Conservation (phyloP, 1,284 basidiomycete genomes). For the Dichomitus squalens region DNA sequence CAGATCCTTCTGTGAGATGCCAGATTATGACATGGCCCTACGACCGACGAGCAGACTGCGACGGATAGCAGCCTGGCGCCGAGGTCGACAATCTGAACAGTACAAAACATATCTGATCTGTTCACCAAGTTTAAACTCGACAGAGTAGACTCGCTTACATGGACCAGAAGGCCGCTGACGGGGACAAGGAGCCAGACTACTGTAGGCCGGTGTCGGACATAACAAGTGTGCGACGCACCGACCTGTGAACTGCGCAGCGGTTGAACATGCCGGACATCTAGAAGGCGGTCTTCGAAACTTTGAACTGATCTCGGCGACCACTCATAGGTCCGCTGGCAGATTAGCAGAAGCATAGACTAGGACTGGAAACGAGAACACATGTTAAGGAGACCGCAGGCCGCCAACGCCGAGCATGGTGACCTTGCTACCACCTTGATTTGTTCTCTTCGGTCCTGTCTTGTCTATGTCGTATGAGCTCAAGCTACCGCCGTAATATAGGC, state of each 20-base stretch:
- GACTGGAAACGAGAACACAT: not conserved
- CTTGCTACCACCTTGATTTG: constrained; percentile 7
- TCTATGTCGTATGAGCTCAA: not conserved
- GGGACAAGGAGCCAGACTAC: not conserved
- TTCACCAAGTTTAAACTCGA: not conserved
- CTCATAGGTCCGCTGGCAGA: too few relatives aligned
- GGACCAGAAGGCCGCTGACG: not conserved
- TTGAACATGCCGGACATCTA: not conserved
- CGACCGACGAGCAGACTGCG: not conserved
- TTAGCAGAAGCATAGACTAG: not conserved
- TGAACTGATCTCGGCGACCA: not conserved
- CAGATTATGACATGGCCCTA: not conserved
- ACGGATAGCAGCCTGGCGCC: not conserved
- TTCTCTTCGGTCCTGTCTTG: not conserved
- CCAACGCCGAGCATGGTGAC: constrained; percentile 19
- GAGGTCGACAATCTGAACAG: not conserved
- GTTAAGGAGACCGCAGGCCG: constrained; percentile 9
- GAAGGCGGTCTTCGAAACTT: not conserved
- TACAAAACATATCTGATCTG: not conserved
- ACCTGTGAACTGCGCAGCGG: not conserved
- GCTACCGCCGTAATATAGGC: not conserved
- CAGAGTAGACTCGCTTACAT: not conserved
- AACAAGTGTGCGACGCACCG: not conserved
- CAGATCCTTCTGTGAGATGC: not conserved
- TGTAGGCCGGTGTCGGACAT: not conserved